These are phyloP conservation scores for Aspergillus cavernicola DNA, from an alignment of 495 filamentous ascomycete genomes.

Conservation along the genomic window DNA sequence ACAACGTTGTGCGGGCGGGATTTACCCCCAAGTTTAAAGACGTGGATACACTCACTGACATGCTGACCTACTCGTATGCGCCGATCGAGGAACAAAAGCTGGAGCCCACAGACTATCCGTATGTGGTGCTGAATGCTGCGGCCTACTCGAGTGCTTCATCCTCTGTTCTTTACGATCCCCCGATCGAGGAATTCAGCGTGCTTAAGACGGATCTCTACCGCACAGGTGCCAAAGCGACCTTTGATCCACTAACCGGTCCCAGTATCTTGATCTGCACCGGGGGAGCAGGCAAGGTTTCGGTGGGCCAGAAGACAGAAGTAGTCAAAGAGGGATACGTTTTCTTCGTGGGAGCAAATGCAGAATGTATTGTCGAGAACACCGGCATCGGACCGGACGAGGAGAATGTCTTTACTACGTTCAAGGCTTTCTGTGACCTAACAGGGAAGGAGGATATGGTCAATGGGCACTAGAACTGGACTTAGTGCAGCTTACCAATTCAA, in stretches of 20 bases:
- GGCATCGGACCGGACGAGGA: constrained; percentile 40
- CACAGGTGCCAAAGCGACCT: constrained; percentile 72
- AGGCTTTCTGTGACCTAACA: constrained; percentile 88
- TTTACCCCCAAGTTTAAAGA: constrained; percentile 99
- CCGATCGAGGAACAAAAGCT: constrained; percentile 95
- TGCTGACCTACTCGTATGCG: constrained; percentile 92
- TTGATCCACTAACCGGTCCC: constrained; percentile 82
- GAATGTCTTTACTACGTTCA: constrained; percentile 79
- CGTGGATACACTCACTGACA: constrained; percentile 80
- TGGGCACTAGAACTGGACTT: constrained; percentile 23
- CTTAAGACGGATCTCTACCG: constrained; percentile 72
- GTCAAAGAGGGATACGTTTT: constrained; percentile 79
- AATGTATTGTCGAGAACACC: constrained; percentile 71
- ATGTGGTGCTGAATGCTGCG: constrained; percentile 68
- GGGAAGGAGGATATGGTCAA: constrained; percentile 48
- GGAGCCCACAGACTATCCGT: constrained; percentile 75
- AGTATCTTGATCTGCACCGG: constrained; percentile 87
- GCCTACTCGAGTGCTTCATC: constrained; percentile 73
- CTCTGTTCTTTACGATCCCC: constrained; percentile 80
- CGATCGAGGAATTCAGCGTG: constrained; percentile 95
- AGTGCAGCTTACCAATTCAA: not conserved
- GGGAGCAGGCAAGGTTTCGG: constrained; percentile 76
- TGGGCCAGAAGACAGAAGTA: constrained; percentile 71
- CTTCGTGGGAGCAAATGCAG: constrained; percentile 90
- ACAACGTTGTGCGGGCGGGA: constrained; percentile 96